These are phyloP conservation scores for Obelidium mucronatum DNA, from an alignment of 192 early-diverging fungal genomes.

Conservation along the genomic window DNA sequence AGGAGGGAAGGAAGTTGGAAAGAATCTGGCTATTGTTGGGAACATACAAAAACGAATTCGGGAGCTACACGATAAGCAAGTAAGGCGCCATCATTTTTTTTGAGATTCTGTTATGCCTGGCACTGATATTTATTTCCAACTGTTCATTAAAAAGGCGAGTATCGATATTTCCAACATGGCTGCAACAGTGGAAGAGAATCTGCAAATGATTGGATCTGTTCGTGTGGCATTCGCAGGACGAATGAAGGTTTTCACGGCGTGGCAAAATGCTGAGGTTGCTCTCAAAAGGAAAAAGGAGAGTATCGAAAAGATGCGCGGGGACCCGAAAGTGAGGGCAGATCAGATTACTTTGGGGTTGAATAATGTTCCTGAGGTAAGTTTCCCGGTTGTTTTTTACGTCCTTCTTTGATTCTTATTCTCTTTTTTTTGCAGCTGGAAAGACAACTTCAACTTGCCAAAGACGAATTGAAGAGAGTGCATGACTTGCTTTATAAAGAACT, in stretches of 20 bases:
- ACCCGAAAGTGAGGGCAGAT: background rate
- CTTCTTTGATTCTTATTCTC: too few relatives aligned
- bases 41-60: slow-evolving; percentile 82
- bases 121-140: background rate
- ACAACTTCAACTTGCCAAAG: slow-evolving; percentile 37
- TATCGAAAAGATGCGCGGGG: slow-evolving; percentile 7
- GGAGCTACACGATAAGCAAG: slow-evolving; percentile 81
- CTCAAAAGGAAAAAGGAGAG: slow-evolving; percentile 70
- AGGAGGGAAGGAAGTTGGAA: slow-evolving; percentile 69
- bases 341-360: slow-evolving; percentile 16
- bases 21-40: slow-evolving; percentile 74
- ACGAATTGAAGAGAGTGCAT: slow-evolving; percentile 81
- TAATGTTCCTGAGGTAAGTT: slow-evolving; percentile 23
- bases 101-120: background rate
- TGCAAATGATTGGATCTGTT: slow-evolving; percentile 85
- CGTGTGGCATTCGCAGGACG: slow-evolving; percentile 82
- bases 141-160: slow-evolving; percentile 54
- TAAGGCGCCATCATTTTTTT: slow-evolving; percentile 16
- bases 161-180: slow-evolving; percentile 77
- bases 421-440: slow-evolving; percentile 7
- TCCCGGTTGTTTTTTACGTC: background rate
- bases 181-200: slow-evolving; percentile 87
- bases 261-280: slow-evolving; percentile 74
- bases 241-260: slow-evolving; percentile 68
- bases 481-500: slow-evolving; percentile 75